Percentiles rank a stretch among this genome's conserved stretches.
Conservation (phyloP, 176 grass and related monocot genomes). For the Zea mays region DNA sequence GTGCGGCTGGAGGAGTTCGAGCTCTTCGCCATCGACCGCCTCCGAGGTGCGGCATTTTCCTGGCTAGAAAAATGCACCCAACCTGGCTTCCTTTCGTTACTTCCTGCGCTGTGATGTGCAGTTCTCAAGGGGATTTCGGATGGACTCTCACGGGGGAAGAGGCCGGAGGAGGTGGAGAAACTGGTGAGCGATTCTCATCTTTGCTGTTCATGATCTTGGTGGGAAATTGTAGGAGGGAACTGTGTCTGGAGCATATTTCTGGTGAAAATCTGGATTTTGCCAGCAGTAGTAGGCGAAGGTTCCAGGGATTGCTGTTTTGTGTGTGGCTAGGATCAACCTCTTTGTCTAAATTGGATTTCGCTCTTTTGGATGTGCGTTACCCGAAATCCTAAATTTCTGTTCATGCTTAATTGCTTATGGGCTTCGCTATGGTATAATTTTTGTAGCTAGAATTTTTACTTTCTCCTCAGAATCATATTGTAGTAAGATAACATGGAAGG, state of each 20-base stretch:
- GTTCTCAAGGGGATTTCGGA: conserved; percentile 89
- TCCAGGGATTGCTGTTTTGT: not conserved
- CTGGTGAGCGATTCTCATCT: conserved; percentile 46
- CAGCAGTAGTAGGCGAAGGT: not conserved
- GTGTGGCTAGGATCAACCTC: not conserved
- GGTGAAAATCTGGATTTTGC: not conserved
- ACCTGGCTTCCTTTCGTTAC: not conserved
- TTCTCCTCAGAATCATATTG: not conserved
- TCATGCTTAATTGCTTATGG: not conserved
- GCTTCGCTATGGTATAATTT: not conserved
- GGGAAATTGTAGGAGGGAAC: not conserved
- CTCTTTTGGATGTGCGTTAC: not conserved
- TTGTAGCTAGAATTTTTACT: not conserved
- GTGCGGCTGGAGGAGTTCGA: conserved; percentile 94
- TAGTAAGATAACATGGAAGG: not conserved
- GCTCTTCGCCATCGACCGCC: conserved; percentile 88
- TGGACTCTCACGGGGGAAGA: conserved; percentile 82
- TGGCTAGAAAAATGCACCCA: not conserved
- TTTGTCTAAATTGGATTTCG: not conserved
- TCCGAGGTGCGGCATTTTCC: conserved; percentile 51
- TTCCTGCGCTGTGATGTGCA: conserved; percentile 29
- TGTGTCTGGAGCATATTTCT: conserved; percentile 12
- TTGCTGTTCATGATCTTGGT: not conserved
- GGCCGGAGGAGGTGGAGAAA: conserved; percentile 88
- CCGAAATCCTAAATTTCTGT: not conserved